These are phyloP conservation scores for Cantharellus anzutake DNA, from an alignment of 768 basidiomycete genomes.

Conservation along the genomic window DNA sequence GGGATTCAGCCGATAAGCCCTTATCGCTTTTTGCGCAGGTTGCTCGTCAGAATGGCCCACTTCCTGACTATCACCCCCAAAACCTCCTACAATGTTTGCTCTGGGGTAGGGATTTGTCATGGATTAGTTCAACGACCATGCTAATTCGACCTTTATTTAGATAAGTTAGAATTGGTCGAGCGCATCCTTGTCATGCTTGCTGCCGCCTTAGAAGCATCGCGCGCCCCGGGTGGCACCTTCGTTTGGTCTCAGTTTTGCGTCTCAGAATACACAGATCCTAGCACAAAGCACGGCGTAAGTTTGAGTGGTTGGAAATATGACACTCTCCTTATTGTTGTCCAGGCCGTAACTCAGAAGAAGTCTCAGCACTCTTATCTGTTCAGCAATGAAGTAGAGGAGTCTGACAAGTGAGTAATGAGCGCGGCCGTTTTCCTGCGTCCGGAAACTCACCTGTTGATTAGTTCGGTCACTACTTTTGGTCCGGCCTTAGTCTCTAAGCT, in stretches of 20 bases:
- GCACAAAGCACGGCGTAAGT: no score
- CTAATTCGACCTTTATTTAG: slow-evolving; percentile 21
- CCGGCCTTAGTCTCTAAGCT: slow-evolving; percentile 37
- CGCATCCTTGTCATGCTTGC: slow-evolving; percentile 55
- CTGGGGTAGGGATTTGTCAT: slow-evolving; percentile 44
- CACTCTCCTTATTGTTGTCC: no score
- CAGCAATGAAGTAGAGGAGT: no score
- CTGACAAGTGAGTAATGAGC: no score
- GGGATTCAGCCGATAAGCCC: not conserved
- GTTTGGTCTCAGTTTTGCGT: no score
- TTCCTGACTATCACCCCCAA: slow-evolving; percentile 85
- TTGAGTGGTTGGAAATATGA: no score
- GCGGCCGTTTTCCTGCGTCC: no score
- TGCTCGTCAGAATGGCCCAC: slow-evolving; percentile 64
- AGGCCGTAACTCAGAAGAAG: not conserved
- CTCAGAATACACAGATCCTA: no score
- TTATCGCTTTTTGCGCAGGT: slow-evolving; percentile 57
- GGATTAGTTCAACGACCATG: slow-evolving; percentile 2
- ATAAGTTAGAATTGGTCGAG: slow-evolving; percentile 72
- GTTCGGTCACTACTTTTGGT: slow-evolving; percentile 13
- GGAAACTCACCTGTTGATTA: not conserved
- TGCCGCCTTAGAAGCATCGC: slow-evolving; percentile 12
- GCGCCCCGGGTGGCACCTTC: no score
- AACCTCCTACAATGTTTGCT: slow-evolving; percentile 80
- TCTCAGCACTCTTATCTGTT: not conserved